Percentiles rank a stretch among this genome's conserved stretches.
These are phyloP conservation scores for Dictyostelium brefeldianum DNA, from an alignment of 78 protist species.

Conservation along the genomic window DNA sequence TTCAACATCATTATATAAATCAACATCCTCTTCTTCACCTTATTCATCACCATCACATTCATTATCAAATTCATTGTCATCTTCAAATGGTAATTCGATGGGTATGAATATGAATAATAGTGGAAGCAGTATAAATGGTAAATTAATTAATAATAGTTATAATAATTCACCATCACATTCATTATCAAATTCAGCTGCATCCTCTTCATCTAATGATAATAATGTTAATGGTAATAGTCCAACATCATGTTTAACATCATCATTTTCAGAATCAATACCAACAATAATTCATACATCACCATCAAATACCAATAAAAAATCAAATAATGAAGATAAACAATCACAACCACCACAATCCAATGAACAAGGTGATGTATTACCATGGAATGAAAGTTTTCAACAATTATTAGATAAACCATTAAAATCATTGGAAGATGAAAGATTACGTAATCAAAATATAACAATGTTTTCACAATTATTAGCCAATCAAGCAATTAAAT, in stretches of 20 bases:
- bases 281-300: not conserved
- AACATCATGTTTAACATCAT: not conserved
- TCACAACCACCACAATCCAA: not conserved
- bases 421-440: constrained; percentile 61
- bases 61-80: not conserved
- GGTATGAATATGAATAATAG: not conserved
- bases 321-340: not conserved
- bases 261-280: not conserved
- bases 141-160: not conserved
- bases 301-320: not conserved
- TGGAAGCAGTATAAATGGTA: no score
- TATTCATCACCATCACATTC: not conserved
- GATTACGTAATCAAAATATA: constrained; percentile 23
- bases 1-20: not conserved
- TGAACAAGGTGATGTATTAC: constrained; percentile 23
- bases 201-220: not conserved
- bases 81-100: not conserved
- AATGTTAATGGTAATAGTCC: not conserved
- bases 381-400: constrained; percentile 81
- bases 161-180: not conserved
- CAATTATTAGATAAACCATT: constrained; percentile 68
- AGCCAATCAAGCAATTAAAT: constrained; percentile 55
- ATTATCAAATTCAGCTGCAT: not conserved
- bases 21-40: no score
- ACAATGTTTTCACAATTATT: constrained; percentile 32